phyloP scores from a whole-genome alignment of 1,139 yeast species.

The Groenewaldozyma auringiensis region DNA sequence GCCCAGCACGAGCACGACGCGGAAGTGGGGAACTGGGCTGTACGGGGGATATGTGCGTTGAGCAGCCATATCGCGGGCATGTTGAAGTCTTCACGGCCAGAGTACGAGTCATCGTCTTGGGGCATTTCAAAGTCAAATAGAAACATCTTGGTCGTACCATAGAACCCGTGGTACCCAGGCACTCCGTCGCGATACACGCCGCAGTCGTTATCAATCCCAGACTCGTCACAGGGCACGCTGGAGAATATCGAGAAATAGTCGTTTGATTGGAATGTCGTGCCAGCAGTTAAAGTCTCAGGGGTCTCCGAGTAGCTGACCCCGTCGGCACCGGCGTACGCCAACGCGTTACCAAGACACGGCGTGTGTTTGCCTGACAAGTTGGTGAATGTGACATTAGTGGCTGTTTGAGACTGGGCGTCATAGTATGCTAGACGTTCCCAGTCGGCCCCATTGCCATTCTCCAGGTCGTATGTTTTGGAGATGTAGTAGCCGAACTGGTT shows the following conservation, averaged over 20 bases:
- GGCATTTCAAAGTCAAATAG: slow-evolving; percentile 93
- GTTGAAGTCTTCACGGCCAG: slow-evolving; percentile 46
- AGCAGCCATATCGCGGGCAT: slow-evolving; percentile 97
- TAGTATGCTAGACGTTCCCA: slow-evolving; percentile 78
- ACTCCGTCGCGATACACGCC: slow-evolving; percentile 80
- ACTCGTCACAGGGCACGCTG: slow-evolving; percentile 47
- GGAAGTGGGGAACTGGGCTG: slow-evolving; percentile 69
- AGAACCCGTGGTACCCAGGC: slow-evolving; percentile 88
- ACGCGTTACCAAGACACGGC: slow-evolving; percentile 54
- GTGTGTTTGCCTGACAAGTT: background rate
- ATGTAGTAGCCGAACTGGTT: slow-evolving; percentile 53
- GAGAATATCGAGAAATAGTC: slow-evolving; percentile 74
- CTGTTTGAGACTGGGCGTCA: slow-evolving; percentile 45
- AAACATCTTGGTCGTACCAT: slow-evolving; percentile 65
- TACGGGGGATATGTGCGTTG: slow-evolving; percentile 91
- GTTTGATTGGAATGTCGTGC: slow-evolving; percentile 54
- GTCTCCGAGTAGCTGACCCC: slow-evolving; percentile 59
- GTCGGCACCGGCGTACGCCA: slow-evolving; percentile 69
- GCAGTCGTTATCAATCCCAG: slow-evolving; percentile 44
- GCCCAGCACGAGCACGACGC: slow-evolving; percentile 87
- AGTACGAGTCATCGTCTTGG: slow-evolving; percentile 38
- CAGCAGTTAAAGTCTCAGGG: slow-evolving; percentile 55
- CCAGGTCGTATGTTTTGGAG: slow-evolving; percentile 37
- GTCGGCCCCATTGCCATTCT: slow-evolving; percentile 30
- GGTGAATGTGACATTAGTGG: slow-evolving; percentile 62